Evolutionary conservation across 306 rosid genomes (phyloP).

Genomic region (Vigna nakashimae): DNA sequence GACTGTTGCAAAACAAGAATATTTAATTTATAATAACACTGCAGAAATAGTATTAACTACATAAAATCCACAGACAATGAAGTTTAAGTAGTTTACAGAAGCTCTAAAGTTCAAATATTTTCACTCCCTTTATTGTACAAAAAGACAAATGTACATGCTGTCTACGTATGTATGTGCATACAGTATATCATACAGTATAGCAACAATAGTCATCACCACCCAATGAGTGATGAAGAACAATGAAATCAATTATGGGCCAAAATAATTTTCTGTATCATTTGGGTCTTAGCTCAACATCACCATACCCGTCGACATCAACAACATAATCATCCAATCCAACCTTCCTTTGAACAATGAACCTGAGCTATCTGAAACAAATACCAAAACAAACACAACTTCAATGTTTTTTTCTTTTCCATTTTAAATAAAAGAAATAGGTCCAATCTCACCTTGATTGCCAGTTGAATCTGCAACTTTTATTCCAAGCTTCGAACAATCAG

Average conservation of each 20-base stretch:
- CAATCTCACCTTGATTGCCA: slow-evolving; percentile 42
- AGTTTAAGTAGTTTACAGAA: background rate
- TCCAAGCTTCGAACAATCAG: slow-evolving; percentile 80
- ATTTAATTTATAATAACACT: background rate
- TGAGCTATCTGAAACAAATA: slow-evolving; percentile 47
- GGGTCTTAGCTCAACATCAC: slow-evolving; percentile 55
- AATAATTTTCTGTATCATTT: background rate
- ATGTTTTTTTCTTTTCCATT: background rate
- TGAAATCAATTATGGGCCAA: slow-evolving; percentile 9
- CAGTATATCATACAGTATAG: background rate
- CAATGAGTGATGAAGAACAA: slow-evolving; percentile 42
- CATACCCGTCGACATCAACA: slow-evolving; percentile 58
- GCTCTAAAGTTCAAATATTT: background rate
- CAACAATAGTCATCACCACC: slow-evolving; percentile 11
- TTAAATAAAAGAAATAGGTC: background rate
- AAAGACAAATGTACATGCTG: no score
- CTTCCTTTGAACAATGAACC: slow-evolving; percentile 56
- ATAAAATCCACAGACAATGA: background rate
- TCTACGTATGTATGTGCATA: background rate
- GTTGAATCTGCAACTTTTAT: slow-evolving; percentile 65
- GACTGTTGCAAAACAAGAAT: no score
- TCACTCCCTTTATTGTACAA: background rate
- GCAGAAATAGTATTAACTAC: background rate
- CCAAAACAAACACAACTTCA: slow-evolving; percentile 3
- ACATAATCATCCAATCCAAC: slow-evolving; percentile 52